A percentile compares a stretch with the other conserved stretches of the same genome.
These are phyloP conservation scores for Populus deltoides DNA, from an alignment of 345 rosid species.

Conservation along the genomic window DNA sequence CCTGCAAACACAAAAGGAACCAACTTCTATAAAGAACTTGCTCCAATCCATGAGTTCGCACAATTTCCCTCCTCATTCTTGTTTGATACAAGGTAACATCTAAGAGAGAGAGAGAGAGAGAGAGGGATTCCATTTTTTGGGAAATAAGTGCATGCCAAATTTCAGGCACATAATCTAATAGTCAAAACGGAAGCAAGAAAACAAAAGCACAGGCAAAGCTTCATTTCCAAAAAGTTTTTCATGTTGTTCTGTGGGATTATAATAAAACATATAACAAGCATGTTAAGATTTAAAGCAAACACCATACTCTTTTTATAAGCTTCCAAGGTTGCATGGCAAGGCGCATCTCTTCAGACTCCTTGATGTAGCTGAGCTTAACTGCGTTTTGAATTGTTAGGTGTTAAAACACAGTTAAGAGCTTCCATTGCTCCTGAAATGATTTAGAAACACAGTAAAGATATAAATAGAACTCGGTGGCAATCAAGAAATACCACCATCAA, in stretches of 20 bases:
- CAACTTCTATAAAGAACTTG: neutral
- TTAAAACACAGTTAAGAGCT: neutral
- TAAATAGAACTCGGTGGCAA: neutral
- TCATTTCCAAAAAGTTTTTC: neutral
- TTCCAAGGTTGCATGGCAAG: slow-evolving; percentile 80
- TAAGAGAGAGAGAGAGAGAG: neutral
- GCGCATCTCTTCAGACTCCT: slow-evolving; percentile 79
- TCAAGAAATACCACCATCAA: neutral
- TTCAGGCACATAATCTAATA: neutral
- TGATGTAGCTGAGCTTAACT: slow-evolving; percentile 55
- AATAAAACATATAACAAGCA: neutral
- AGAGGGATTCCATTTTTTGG: neutral
- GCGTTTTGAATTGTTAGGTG: slow-evolving; percentile 24
- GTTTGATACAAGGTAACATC: neutral
- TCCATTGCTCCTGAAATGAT: neutral
- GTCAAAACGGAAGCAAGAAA: too few species aligned
- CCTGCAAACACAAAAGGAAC: slow-evolving; percentile 39
- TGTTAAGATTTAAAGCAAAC: neutral
- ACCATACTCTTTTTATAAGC: slow-evolving; percentile 67
- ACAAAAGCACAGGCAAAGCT: neutral
- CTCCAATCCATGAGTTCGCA: neutral
- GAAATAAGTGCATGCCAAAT: neutral
- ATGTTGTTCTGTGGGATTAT: neutral
- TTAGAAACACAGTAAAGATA: neutral
- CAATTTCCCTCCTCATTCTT: neutral